Base-by-base conservation (phyloP, 2,329 filamentous ascomycete species). In the Epichloe aotearoae region DNA sequence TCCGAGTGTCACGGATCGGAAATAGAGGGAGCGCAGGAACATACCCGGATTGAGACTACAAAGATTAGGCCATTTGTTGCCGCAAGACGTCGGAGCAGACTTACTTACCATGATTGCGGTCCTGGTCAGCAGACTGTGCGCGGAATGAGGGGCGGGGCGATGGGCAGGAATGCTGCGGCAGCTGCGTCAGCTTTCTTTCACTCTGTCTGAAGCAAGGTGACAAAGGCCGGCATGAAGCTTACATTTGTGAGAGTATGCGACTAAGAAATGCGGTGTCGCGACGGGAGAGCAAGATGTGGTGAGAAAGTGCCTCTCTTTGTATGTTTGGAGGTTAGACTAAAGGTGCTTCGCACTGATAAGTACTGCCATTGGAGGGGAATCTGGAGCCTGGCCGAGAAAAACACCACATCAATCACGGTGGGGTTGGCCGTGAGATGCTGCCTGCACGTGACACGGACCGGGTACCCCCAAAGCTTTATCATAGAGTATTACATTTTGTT, bases 41-140 rank as follows among this genome's bases (percentile, higher is more conserved):
- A 67, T 73, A 83, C 80, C 80, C 80, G 68, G 80, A 83, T 77
- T 82, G 77, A 81, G 80, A 83, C 80, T 83, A 53, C 3, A 23
- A 34, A 47, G 17, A 53, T 47, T 52, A 34, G 49, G 36, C 34
- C 10, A 15, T 5, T 26, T 36, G 6, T 14, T 33, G n/a, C 5
- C 4, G 38, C 54, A 26, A 26, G 14, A 15, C 6, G 23, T n/a
- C 41, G 23, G 40, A 11, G 19, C 3, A 6, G 17, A 3, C 11
- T 6, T 3, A 54, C 68, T 66, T 63, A 71, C 68, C 68, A 71
- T 71, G 61, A 55, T 66, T 66, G 64, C 61, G 63, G 62, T 64
- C 56, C 59, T 57, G 52, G 59, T 63, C 57, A 58, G 58, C 59
- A 59, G 62, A 56, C 50, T 57, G 53, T 56, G 50, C 33, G 50